Evolutionary conservation across 495 filamentous ascomycete genomes (phyloP).

Genomic region (Talaromyces thailandensis): DNA sequence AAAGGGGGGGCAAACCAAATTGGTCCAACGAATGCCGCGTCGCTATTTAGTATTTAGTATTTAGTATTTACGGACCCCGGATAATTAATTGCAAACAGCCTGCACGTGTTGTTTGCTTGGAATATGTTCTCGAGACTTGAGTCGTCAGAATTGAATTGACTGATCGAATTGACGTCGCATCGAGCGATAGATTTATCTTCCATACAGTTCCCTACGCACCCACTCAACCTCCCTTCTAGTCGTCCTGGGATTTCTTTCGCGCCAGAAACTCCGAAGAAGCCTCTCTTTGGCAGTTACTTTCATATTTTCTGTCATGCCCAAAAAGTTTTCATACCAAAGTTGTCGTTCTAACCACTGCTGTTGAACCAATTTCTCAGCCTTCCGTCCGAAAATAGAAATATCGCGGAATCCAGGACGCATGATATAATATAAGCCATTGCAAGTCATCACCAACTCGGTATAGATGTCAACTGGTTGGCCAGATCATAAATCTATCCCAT

Average conservation of each 20-base stretch:
- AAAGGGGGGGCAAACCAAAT: not conserved
- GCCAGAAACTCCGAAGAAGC: not conserved
- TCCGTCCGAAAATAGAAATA: not conserved
- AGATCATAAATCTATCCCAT: not conserved
- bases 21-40: not conserved
- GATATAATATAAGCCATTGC: not conserved
- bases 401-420: not conserved
- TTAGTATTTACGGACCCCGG: not conserved
- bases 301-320: not conserved
- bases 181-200: not conserved
- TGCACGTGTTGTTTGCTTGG: not conserved
- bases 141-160: not conserved
- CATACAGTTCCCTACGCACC: not conserved
- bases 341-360: not conserved
- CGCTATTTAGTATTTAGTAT: too few species aligned
- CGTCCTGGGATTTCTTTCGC: not conserved
- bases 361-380: not conserved
- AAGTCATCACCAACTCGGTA: not conserved
- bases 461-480: not conserved
- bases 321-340: not conserved
- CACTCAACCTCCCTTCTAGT: not conserved
- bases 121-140: not conserved
- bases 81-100: not conserved
- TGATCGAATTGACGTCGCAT: not conserved
- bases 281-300: not conserved